Base-by-base conservation (phyloP, 768 basidiomycete genomes). In the Hydnomerulius pinastri region DNA sequence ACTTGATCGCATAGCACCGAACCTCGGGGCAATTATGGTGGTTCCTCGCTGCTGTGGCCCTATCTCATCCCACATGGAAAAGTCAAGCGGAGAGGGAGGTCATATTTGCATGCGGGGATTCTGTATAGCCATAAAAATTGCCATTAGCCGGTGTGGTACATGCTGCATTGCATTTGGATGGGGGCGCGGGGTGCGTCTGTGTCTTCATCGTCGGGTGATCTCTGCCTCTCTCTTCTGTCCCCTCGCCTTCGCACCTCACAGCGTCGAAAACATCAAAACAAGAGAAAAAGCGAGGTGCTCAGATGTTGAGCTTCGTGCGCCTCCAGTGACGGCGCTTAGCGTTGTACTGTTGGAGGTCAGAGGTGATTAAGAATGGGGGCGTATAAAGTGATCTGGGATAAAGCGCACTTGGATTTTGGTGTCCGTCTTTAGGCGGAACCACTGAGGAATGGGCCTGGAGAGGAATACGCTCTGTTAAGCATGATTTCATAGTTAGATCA, bases 271-370 rank as follows among this genome's bases (percentile, higher is more conserved):
- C 20, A 54, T 48, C 9, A 18, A 30, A 48, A 29, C 32, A n/a
- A n/a, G n/a, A 21, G 20, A 24, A 44, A 44, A 36, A 46, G 35
- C 15, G 35, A 40, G 43, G 35, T 8, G 56, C 52, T 78, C 85
- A 96, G 73, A 97, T 87, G 82, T 95, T 95, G 77, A 98, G 85
- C 82, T 98, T 98, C 57, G 96, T 98, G 74, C 96, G 88, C 71
- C 96, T 83, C 96, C 96, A 99, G 81, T 99, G 96, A 71, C 96
- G 90, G 62, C 96, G 83, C 81, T 98, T 98, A 59, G 90, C 87
- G 74, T 93, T 93, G 70, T 93, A 92, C 87, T 92, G 58, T 56
- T 37, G 37, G 37, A 38, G 23, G 38, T 2, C 39, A 24, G 13
- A 30, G 24, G 20, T 27, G 39, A 30, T 46, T 17, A 46, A 30